Evolutionary conservation across 2,329 filamentous ascomycete genomes (phyloP), one percentile per base, ranked within the genome.

Genomic region (Xylaria polymorpha): DNA sequence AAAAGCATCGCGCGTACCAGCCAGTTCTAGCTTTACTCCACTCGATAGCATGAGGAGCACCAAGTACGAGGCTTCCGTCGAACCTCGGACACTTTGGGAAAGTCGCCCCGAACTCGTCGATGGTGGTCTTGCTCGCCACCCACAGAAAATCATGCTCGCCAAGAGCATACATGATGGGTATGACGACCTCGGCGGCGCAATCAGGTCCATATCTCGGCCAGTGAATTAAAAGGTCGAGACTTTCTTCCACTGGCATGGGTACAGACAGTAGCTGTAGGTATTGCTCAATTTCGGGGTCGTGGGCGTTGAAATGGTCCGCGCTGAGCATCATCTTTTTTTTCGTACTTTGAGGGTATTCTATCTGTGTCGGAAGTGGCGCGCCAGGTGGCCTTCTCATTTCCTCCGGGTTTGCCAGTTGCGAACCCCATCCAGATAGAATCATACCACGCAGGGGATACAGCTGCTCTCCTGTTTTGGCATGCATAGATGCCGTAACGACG

Each of bases 241-340:
- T 12, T 18, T 50, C 46, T 29, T 50, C 46, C 12, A 50, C 46
- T 29, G 46, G 46, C 46, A 50, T 50, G 10, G 46, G 46, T 8
- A 50, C 46, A 25, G 46, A 50, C 6, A 29, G 22, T 18, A 5
- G 46, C 3, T 15, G 20, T 29, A 9, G 25, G 20, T 25, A 50
- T 50, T 29, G 2, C 46, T 50, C 46, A 18, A 50, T 50, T 20
- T 29, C 46, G 22, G 46, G 46, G 22, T 50, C 46, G 14, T 50
- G 22, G 14, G 46, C 6, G 12, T 50, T 50, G 15, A 29, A 50
- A 50, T 50, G 46, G 22, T 50, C 22, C 3, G 20, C 46, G 8
- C 46, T 50, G 22, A 50, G 22, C 46, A 50, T 50, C 5, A 50
- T 8, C 46, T 50, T 50, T 22, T 50, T 50, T 50, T 50, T 50